Evolutionary conservation across 1,284 basidiomycete genomes (phyloP), one percentile per base, ranked within the genome.

Genomic region (Cutaneotrichosporon cavernicola): DNA sequence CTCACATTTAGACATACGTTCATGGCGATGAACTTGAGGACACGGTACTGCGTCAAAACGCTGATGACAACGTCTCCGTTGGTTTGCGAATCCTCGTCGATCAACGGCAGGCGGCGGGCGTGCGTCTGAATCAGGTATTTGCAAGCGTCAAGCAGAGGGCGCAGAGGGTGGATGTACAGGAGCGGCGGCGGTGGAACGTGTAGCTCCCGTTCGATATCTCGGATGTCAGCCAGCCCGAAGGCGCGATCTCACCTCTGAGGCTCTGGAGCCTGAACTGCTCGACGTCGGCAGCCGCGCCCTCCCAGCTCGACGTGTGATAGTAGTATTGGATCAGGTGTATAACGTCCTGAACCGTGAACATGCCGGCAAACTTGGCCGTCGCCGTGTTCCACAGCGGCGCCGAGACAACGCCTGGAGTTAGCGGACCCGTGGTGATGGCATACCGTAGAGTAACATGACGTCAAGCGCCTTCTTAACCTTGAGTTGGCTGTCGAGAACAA

Each of bases 321-420:
- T 97, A 97, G 82, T 93, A 96, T 76, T 97, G 94, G 67, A 97
- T 97, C 66, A 97, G 87, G 77, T 97, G 94, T 67, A 97, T 96
- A 76, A 97, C 92, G 77, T 97, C 94, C 65, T 92, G 87, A 14
- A 97, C 91, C 9, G 94, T 97, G 73, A 97, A 89, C 93, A 97
- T 97, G 67, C 94, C 80, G 4, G 91, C 91, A 73, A 97, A 97
- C 60, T 85, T 86, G 2, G 91, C 93, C 66, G 86, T 88, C 66
- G 92, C 89, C 76, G 92, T 94, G 82, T 96, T 94, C 91, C 96
- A 99, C n/a, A 99, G 83, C 4, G 97, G 96, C 4, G 97, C 97
- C 5, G 96, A 98, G 6, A 99, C 96, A 63, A 99, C 94, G 67
- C 93, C 94, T 96, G 18, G 40, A 14, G 60, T 62, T 36, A 64